Conservation (phyloP, 805 yeast genomes). For the Kuraishia floccosa region DNA sequence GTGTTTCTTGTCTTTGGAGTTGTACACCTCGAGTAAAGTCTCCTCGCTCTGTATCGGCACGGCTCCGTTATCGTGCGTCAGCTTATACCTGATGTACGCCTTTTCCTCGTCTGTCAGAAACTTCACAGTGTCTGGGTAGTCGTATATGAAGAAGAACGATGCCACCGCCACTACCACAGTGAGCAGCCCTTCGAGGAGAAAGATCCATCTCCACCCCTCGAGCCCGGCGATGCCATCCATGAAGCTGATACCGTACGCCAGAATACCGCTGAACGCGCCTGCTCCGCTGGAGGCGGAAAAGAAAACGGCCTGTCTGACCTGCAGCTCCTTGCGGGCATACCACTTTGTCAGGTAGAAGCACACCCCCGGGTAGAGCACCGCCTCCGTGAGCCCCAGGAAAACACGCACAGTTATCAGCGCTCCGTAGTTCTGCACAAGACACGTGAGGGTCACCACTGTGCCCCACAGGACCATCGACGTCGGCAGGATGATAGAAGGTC, state of each 20-base stretch:
- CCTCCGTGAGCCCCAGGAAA: conserved; percentile 27
- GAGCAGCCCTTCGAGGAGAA: conserved; percentile 33
- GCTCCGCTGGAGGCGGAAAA: conserved; percentile 22
- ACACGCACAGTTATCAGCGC: conserved; percentile 18
- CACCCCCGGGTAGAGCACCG: conserved; percentile 31
- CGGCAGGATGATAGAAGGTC: conserved; percentile 26
- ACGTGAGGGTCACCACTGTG: conserved; percentile 20
- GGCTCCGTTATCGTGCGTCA: not conserved
- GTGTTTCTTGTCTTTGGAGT: conserved; percentile 16
- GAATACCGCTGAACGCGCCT: conserved; percentile 25
- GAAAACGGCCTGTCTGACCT: conserved; percentile 23
- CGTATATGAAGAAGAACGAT: conserved; percentile 12
- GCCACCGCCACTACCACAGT: conserved; percentile 14
- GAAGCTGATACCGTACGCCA: conserved; percentile 24
- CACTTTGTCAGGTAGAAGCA: conserved; percentile 24
- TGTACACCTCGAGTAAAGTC: conserved; percentile 21
- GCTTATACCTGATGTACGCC: conserved; percentile 14
- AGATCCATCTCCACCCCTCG: conserved; percentile 41
- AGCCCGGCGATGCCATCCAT: conserved; percentile 21
- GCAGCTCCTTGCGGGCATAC: conserved; percentile 25
- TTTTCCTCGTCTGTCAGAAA: conserved; percentile 14
- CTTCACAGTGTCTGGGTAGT: conserved; percentile 14
- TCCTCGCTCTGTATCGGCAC: conserved; percentile 15
- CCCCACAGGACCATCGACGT: conserved; percentile 27
- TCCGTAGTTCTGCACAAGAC: conserved; percentile 16